Evolutionary conservation across 1,284 basidiomycete genomes (phyloP), one percentile per base, ranked within the genome.

Genomic region (Marasmius oreades): DNA sequence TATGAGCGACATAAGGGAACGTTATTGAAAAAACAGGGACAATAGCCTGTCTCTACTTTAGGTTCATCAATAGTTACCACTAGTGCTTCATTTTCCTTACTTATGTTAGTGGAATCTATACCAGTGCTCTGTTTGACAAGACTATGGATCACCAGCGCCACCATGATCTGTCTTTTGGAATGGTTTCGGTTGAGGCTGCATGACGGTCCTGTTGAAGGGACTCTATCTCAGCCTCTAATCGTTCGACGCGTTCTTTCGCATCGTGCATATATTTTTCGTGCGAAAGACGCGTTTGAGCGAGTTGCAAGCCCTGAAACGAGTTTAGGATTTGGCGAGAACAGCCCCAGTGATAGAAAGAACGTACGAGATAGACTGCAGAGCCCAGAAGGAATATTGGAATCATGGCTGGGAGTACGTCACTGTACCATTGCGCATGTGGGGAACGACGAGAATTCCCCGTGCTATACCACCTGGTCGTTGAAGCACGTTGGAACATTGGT

Each of bases 321-420:
- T 52, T 23, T n/a, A 5, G 33, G 52, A 52, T 33, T 52, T 43
- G 12, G 14, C 26, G 26, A 14, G 14, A 55, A 46, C 39, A 34
- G 20, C 28, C 5, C 4, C 10, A 31, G 16, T 26, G 43, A 58
- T 52, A 48, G 48, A 44, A 55, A 37, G 34, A 24, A 70, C 81
- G 59, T 66, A 88, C 89, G 62, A 90, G 74, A 71, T 89, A 92
- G 53, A 92, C 78, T 10, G 85, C 86, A 55, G 87, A 90, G 14
- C 88, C 90, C 24, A 92, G 75, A 51, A 92, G 72, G 48, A 85
- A 83, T 56, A 92, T 74, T 6, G 89, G 90, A 43, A 90, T 73
- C 88, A 91, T 91, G 36, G 81, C 82, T 26, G 90, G 90, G 43
- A 87, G 68, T 52, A 85, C 76, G 58, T 85, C 78, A 39, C 81